phyloP scores from a whole-genome alignment of 371 early-diverging fungal species.

The Nematocida ausubeli region DNA sequence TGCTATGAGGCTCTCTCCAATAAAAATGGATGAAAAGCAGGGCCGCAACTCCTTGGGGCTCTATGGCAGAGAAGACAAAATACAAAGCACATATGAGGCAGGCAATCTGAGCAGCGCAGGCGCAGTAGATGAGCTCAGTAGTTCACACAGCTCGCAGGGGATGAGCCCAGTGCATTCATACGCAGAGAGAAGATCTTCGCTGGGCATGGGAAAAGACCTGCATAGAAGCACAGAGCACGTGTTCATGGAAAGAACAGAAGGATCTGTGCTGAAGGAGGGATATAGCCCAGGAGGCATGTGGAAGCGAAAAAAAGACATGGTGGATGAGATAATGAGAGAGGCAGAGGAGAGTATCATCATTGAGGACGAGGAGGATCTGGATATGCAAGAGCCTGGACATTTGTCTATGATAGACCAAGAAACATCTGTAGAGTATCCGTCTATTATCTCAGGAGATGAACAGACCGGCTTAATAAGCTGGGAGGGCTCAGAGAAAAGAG shows the following conservation, averaged over 20 bases:
- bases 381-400: not conserved
- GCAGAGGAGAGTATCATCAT: constrained; percentile 50
- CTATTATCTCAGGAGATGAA: not conserved
- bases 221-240: not conserved
- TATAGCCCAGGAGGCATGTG: constrained; percentile 16
- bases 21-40: not conserved
- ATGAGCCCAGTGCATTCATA: not conserved
- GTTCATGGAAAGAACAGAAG: not conserved
- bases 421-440: not conserved
- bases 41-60: not conserved
- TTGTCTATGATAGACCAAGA: not conserved
- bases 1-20: no score
- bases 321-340: constrained; percentile 47
- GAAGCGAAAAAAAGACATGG: constrained; percentile 55
- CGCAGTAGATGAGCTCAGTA: not conserved
- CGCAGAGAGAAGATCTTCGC: not conserved
- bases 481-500: not conserved
- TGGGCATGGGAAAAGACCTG: not conserved
- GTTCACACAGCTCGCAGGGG: not conserved
- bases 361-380: constrained; percentile 3
- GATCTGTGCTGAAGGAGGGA: constrained; percentile 11
- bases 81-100: not conserved
- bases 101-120: not conserved
- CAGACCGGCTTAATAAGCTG: not conserved
- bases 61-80: not conserved